Evolutionary conservation across 805 yeast species (phyloP), one percentile per base, ranked within the genome.

Genomic region (Pichia insulana): DNA sequence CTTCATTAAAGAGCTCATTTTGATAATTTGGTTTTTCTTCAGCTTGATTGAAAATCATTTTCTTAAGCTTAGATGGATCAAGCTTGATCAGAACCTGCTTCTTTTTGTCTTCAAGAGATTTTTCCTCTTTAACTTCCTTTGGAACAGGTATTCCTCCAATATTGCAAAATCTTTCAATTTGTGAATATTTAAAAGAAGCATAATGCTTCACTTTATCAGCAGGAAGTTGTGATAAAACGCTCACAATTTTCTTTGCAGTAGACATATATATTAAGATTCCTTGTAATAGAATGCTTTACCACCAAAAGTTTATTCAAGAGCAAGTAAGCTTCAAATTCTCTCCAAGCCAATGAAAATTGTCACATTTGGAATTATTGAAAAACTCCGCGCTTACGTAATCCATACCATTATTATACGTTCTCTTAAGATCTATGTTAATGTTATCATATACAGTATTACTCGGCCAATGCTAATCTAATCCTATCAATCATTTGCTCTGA

Each of bases 131-230:
- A 51, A 56, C 69, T 33, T 54, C 59, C 56, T 59, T 60, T 22
- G 64, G 62, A 31, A 61, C 44, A 8, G 69, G 66, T 12, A 73
- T 43, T 3, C 77, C 76, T 3, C 79, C 79, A 12, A 76, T 58
- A 16, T 67, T 64, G 52, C 71, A 67, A 45, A 71, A 75, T 57
- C 81, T 65, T 46, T 73, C 73, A 31, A 82, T 63, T 59, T 83
- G 92, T 0, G 73, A 58, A 36, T 75, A 79, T 54, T 78, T 83
- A 64, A 83, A 81, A 6, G 86, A 79, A 0, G 83, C 77, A 47
- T 78, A 69, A 56, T 81, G 86, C 51, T 73, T 73, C 40, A 84
- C 69, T 46, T 79, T 71, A 51, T 83, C 92, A 45, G 73, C 69
- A 13, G 94, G 94, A 34, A 82, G 68, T 18, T 71, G 71, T 49